phyloP scores from a whole-genome alignment of 805 yeast genomes.

The Saccharomycopsis schoenii region DNA sequence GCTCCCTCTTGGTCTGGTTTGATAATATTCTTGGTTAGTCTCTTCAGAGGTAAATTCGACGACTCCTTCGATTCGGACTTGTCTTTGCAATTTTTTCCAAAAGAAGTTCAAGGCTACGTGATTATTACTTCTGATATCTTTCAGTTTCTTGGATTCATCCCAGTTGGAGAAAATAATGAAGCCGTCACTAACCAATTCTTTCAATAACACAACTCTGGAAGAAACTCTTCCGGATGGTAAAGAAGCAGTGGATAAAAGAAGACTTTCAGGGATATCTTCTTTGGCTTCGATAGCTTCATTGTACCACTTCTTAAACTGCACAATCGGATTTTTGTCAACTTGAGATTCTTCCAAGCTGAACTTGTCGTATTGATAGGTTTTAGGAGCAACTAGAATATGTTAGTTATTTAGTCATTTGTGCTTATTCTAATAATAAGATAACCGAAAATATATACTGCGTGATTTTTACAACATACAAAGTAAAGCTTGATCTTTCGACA shows the following conservation, averaged over 20 bases:
- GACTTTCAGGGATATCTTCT: conserved; percentile 69
- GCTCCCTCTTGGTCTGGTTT: conserved; percentile 86
- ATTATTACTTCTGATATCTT: conserved; percentile 62
- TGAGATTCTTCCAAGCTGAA: conserved; percentile 46
- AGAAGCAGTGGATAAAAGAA: conserved; percentile 80
- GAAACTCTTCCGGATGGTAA: conserved; percentile 88
- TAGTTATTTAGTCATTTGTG: background rate
- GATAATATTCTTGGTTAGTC: conserved; percentile 67
- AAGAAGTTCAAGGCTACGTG: conserved; percentile 79
- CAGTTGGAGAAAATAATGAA: conserved; percentile 87
- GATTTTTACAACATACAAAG: background rate
- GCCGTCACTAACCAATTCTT: conserved; percentile 80
- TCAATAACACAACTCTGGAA: conserved; percentile 73
- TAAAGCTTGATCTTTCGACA: conserved; percentile 5
- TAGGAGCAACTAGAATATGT: conserved; percentile 54
- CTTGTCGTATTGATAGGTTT: conserved; percentile 79
- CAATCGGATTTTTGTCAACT: conserved; percentile 51
- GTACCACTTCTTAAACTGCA: conserved; percentile 81
- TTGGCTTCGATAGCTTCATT: conserved; percentile 50
- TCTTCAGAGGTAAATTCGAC: conserved; percentile 66
- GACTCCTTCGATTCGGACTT: conserved; percentile 84
- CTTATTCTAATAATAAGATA: background rate
- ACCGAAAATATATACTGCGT: background rate
- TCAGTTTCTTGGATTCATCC: conserved; percentile 74
- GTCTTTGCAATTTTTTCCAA: conserved; percentile 88